A percentile compares a stretch with the other conserved stretches of the same genome.
These are phyloP conservation scores for Aureobasidium pullulans DNA, from an alignment of 2,329 filamentous ascomycete species.

Conservation along the genomic window DNA sequence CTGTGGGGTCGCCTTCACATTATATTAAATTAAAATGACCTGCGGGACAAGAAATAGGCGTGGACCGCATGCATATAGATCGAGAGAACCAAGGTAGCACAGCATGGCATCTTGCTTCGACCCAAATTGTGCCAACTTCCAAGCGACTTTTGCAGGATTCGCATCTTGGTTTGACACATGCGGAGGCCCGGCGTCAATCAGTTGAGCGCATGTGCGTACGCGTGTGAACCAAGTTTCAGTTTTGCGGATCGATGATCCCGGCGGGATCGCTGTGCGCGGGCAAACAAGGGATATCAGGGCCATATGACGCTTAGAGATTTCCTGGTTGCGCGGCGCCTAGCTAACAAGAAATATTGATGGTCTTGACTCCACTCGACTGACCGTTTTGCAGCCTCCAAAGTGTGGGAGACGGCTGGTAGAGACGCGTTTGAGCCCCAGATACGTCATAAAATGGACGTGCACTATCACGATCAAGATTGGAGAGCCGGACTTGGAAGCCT, in stretches of 20 bases:
- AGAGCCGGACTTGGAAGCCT: background rate
- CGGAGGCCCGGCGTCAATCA: background rate
- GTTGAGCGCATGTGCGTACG: background rate
- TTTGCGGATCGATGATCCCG: constrained; percentile 1
- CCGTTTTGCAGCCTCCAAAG: background rate
- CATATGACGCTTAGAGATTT: constrained; percentile 1
- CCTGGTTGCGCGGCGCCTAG: constrained; percentile 3
- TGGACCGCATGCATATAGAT: background rate
- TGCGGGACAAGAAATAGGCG: background rate
- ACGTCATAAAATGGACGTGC: background rate
- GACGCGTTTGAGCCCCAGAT: background rate
- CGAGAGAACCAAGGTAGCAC: background rate
- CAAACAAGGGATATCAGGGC: background rate
- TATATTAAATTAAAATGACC: background rate
- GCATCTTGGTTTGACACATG: constrained; percentile 9
- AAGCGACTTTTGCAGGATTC: background rate
- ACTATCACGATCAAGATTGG: constrained; percentile 1
- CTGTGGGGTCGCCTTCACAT: constrained; percentile 1
- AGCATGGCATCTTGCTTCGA: constrained; percentile 1
- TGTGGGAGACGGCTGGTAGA: constrained; percentile 5
- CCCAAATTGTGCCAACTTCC: constrained; percentile 4
- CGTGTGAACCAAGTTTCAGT: constrained; percentile 7
- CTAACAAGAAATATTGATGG: background rate
- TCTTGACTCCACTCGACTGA: constrained; percentile 4
- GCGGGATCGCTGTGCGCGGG: background rate